Conservation (phyloP, 176 grass and related monocot genomes). For the Miscanthus lutarioriparius region DNA sequence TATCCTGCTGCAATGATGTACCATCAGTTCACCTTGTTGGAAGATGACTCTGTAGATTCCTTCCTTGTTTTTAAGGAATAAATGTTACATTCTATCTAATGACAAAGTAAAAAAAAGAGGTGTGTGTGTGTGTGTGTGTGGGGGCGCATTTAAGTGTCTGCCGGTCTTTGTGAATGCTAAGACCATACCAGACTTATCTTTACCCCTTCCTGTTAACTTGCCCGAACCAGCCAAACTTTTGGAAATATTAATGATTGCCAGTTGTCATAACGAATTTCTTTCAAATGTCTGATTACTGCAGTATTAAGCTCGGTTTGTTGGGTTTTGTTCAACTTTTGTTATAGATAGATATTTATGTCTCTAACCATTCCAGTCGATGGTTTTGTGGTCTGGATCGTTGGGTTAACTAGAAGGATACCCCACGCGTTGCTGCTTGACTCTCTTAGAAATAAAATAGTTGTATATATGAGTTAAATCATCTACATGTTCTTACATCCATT, state of each 20-base stretch:
- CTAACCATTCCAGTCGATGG: neutral
- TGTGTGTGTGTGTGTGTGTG: too few relatives aligned
- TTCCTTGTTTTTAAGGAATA: neutral
- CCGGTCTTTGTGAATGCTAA: neutral
- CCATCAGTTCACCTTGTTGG: conserved; percentile 26
- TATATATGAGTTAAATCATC: too few relatives aligned
- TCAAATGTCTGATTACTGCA: neutral
- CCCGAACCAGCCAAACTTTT: too few relatives aligned
- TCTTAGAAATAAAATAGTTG: too few relatives aligned
- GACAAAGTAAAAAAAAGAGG: too few relatives aligned
- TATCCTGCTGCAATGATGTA: neutral
- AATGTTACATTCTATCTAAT: neutral
- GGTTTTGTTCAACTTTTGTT: neutral
- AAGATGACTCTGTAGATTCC: conserved; percentile 9
- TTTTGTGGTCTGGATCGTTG: conserved; percentile 22
- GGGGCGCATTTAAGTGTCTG: neutral
- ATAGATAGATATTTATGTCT: neutral
- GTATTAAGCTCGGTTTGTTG: neutral
- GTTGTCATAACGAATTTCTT: neutral
- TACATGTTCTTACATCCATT: too few relatives aligned
- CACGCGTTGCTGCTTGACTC: neutral
- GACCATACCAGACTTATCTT: neutral
- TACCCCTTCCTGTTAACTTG: neutral
- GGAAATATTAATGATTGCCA: too few relatives aligned
- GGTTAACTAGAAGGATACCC: neutral